A percentile compares a stretch with the other conserved stretches of the same genome.
Conservation (phyloP, 257 asterid genomes). For the Oldenlandia corymbosa region DNA sequence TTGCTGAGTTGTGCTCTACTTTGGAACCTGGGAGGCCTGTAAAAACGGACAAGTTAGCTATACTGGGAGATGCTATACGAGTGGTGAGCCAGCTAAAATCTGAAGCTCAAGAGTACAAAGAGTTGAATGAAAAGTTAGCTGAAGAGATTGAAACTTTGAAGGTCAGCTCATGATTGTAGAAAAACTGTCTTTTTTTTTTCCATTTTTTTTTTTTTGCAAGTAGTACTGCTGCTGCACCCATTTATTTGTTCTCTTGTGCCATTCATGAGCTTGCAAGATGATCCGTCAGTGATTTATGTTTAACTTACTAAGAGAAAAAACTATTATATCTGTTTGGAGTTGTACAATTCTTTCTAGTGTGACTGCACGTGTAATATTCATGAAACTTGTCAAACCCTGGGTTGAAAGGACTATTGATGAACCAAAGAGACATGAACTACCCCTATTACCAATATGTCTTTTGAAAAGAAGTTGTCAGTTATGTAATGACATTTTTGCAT, state of each 20-base stretch:
- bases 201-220: background rate
- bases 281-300: too few relatives aligned
- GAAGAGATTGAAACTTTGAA: constrained; percentile 70
- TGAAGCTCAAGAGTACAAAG: constrained; percentile 49
- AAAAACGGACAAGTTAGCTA: constrained; percentile 64
- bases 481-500: background rate
- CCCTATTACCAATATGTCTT: background rate
- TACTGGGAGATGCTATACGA: constrained; percentile 69
- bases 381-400: background rate
- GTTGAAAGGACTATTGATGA: background rate
- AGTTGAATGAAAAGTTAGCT: constrained; percentile 49
- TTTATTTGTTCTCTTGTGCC: too few relatives aligned
- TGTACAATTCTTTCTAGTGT: background rate
- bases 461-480: background rate
- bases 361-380: too few relatives aligned
- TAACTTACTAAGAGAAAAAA: background rate
- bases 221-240: too few relatives aligned
- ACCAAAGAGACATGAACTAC: background rate
- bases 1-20: constrained; percentile 51
- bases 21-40: constrained; percentile 71
- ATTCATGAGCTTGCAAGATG: too few relatives aligned
- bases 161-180: constrained; percentile 32
- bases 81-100: constrained; percentile 48
- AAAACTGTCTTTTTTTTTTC: background rate
- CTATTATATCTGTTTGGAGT: background rate